phyloP scores from a whole-genome alignment of 2,329 filamentous ascomycete genomes.

The Leptographium flavum region DNA sequence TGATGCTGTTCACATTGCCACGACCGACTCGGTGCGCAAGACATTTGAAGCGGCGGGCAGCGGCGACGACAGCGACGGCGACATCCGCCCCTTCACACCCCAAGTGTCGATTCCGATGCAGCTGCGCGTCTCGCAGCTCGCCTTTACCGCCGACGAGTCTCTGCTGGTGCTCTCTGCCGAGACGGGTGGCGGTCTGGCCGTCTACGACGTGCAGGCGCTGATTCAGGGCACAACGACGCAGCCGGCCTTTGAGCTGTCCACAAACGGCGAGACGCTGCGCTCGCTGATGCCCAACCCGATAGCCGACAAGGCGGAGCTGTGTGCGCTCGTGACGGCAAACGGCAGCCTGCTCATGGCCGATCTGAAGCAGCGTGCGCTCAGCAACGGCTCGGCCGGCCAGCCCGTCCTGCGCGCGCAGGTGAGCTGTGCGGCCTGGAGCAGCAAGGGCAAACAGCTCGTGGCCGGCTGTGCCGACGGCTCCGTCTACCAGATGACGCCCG shows the following conservation, averaged over 20 bases:
- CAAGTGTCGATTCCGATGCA: slow-evolving; percentile 60
- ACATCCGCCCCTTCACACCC: slow-evolving; percentile 57
- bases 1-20: slow-evolving; percentile 60
- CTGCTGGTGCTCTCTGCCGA: slow-evolving; percentile 75
- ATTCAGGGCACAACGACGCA: slow-evolving; percentile 28
- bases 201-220: slow-evolving; percentile 63
- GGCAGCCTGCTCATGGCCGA: slow-evolving; percentile 79
- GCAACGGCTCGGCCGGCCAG: slow-evolving; percentile 43
- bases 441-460: slow-evolving; percentile 80
- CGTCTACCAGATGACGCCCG: slow-evolving; percentile 68
- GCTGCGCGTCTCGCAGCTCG: slow-evolving; percentile 69
- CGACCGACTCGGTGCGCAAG: slow-evolving; percentile 63
- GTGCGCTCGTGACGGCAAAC: slow-evolving; percentile 65
- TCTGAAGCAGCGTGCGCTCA: slow-evolving; percentile 49
- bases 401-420: slow-evolving; percentile 57
- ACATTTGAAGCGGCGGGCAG: slow-evolving; percentile 43
- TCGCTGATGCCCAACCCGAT: slow-evolving; percentile 70
- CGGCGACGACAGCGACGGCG: slow-evolving; percentile 28
- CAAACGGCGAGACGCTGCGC: slow-evolving; percentile 60
- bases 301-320: slow-evolving; percentile 54
- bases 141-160: slow-evolving; percentile 80
- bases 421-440: slow-evolving; percentile 81
- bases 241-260: slow-evolving; percentile 60
- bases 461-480: slow-evolving; percentile 73
- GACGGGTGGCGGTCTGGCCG: slow-evolving; percentile 63